Evolutionary conservation across 202 grass and related monocot species (phyloP).

Genomic region (Setaria italica): DNA sequence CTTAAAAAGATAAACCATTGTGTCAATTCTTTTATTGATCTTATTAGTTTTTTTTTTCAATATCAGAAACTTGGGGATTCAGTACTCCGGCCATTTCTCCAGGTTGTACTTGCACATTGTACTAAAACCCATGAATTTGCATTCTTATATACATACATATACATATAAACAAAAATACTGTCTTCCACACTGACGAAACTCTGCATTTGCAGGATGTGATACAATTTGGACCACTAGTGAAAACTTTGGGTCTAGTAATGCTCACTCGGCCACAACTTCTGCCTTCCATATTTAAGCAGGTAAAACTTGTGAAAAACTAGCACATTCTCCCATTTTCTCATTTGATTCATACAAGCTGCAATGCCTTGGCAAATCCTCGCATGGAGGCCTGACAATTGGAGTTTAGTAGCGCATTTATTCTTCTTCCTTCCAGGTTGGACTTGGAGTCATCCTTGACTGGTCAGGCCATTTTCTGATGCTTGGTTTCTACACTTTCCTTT

Average conservation of each 20-base stretch:
- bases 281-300: slow-evolving; percentile 95
- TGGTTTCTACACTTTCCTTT: slow-evolving; percentile 89
- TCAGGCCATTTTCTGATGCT: slow-evolving; percentile 92
- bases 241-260: slow-evolving; percentile 89
- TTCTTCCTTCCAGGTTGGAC: slow-evolving; percentile 66
- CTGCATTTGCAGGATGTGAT: slow-evolving; percentile 81
- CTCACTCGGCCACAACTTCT: slow-evolving; percentile 70
- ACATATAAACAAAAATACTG: slow-evolving; percentile 17
- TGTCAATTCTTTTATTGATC: slow-evolving; percentile 33
- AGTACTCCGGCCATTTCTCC: slow-evolving; percentile 87
- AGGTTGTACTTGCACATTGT: slow-evolving; percentile 57
- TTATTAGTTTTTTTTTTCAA: slow-evolving; percentile 38
- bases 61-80: slow-evolving; percentile 80
- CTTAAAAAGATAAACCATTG: slow-evolving; percentile 31
- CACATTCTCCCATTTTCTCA: not conserved
- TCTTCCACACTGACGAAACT: slow-evolving; percentile 28
- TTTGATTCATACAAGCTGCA: slow-evolving; percentile 32
- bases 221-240: slow-evolving; percentile 88
- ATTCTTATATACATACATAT: not conserved
- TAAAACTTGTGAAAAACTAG: slow-evolving; percentile 21
- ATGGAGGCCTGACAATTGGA: slow-evolving; percentile 2
- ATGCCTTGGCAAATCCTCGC: not conserved
- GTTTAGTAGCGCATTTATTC: slow-evolving; percentile 1
- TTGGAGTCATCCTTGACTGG: slow-evolving; percentile 86
- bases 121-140: slow-evolving; percentile 11